phyloP scores from a whole-genome alignment of 257 asterid genomes.

The Thymus quinquecostatus region DNA sequence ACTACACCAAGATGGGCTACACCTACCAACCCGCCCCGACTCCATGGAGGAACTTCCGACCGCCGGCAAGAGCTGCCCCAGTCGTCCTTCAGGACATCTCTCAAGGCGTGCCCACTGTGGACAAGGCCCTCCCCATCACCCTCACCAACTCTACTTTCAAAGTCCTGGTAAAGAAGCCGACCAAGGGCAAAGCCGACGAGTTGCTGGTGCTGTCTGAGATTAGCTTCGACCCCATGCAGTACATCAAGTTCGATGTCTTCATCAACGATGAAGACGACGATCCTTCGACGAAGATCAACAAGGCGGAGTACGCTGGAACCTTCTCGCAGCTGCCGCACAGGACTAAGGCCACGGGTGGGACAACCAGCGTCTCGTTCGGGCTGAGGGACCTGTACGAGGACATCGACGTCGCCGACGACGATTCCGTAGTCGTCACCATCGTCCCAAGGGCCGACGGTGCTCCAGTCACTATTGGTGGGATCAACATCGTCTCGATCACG shows the following conservation, averaged over 20 bases:
- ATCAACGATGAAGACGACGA: conserved; percentile 55
- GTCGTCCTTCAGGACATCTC: conserved; percentile 28
- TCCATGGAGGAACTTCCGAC: conserved; percentile 54
- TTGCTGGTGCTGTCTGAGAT: conserved; percentile 39
- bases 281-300: conserved; percentile 38
- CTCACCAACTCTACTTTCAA: conserved; percentile 28
- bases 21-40: conserved; percentile 34
- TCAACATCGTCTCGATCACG: conserved; percentile 38
- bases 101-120: conserved; percentile 21
- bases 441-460: neutral
- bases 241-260: conserved; percentile 51
- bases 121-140: conserved; percentile 40
- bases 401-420: conserved; percentile 7
- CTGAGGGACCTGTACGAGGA: conserved; percentile 2
- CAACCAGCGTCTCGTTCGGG: neutral
- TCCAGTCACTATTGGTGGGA: conserved; percentile 9
- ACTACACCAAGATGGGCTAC: conserved; percentile 44
- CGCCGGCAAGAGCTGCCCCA: conserved; percentile 26
- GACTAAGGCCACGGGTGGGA: neutral
- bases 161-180: conserved; percentile 29
- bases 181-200: conserved; percentile 32
- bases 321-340: conserved; percentile 59
- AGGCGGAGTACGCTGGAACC: conserved; percentile 54
- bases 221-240: conserved; percentile 32
- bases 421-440: neutral